Percentiles rank a stretch among this genome's conserved stretches.
phyloP scores from a whole-genome alignment of 2,329 filamentous ascomycete species.

The Penicillium corylophilum region DNA sequence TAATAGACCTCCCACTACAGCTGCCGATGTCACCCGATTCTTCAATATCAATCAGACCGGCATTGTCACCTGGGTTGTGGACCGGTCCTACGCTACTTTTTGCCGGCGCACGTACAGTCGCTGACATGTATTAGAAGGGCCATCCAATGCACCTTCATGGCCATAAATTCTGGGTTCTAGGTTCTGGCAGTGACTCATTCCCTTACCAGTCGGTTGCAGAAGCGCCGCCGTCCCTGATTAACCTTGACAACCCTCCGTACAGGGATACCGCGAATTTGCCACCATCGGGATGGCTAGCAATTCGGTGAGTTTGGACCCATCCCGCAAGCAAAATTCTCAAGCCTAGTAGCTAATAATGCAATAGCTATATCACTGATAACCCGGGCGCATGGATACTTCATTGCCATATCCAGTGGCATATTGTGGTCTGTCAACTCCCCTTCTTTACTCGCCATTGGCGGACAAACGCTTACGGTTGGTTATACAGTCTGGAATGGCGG shows the following conservation, averaged over 20 bases:
- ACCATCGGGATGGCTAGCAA: neutral
- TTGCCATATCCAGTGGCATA: neutral
- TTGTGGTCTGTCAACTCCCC: neutral
- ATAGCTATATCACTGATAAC: neutral
- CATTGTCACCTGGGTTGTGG: neutral
- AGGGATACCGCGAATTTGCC: neutral
- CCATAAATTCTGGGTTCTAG: neutral
- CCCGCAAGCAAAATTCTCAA: neutral
- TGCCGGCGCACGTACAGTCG: no score
- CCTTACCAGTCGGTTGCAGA: neutral
- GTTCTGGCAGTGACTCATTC: neutral
- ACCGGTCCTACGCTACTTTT: no score
- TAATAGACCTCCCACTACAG: neutral
- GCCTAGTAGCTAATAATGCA: neutral
- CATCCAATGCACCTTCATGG: neutral
- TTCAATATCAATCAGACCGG: neutral
- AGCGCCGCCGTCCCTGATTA: neutral
- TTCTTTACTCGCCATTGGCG: no score
- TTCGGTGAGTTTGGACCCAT: neutral
- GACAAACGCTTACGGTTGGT: no score
- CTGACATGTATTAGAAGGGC: neutral
- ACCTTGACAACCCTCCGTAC: neutral
- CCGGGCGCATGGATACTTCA: neutral
- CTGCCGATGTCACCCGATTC: neutral
- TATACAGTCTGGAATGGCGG: no score